Percentiles rank a stretch among this genome's conserved stretches.
Conservation (phyloP, 192 early-diverging fungal species). For the Diversispora epigaea region DNA sequence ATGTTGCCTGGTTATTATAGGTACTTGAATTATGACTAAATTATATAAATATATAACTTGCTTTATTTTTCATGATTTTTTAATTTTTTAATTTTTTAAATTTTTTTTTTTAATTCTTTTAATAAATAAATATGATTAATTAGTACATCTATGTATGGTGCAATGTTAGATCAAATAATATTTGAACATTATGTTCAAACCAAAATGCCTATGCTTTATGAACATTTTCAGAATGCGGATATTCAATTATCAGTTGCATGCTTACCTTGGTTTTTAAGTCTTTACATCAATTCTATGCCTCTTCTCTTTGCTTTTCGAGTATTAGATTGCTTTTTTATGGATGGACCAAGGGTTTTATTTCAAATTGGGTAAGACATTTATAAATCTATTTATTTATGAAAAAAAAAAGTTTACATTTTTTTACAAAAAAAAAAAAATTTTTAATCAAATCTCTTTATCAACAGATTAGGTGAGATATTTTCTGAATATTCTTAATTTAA, state of each 20-base stretch:
- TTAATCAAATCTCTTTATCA: not conserved
- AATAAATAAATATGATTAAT: too few species aligned
- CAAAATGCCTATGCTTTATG: slow-evolving; percentile 86
- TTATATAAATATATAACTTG: not conserved
- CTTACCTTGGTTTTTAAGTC: slow-evolving; percentile 95
- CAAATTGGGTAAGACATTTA: slow-evolving; percentile 71
- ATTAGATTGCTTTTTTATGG: slow-evolving; percentile 96
- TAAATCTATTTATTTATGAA: not conserved
- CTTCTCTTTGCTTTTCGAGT: slow-evolving; percentile 83
- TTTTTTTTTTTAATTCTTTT: not conserved
- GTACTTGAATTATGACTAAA: slow-evolving; percentile 12
- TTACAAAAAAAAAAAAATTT: not conserved
- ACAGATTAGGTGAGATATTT: slow-evolving; percentile 27
- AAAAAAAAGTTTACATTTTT: not conserved
- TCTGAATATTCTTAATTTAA: not conserved
- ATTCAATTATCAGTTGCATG: slow-evolving; percentile 96
- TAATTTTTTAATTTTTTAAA: not conserved
- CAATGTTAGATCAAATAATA: slow-evolving; percentile 91
- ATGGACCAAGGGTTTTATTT: slow-evolving; percentile 95
- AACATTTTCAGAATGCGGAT: slow-evolving; percentile 82
- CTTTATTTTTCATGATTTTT: not conserved
- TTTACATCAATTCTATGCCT: slow-evolving; percentile 97
- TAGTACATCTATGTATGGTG: slow-evolving; percentile 97
- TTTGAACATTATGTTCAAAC: slow-evolving; percentile 87
- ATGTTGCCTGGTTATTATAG: slow-evolving; percentile 94